Percentiles rank a stretch among this genome's conserved stretches.
phyloP scores from a whole-genome alignment of 139 green algal genomes.

The Picochlorum sp. region DNA sequence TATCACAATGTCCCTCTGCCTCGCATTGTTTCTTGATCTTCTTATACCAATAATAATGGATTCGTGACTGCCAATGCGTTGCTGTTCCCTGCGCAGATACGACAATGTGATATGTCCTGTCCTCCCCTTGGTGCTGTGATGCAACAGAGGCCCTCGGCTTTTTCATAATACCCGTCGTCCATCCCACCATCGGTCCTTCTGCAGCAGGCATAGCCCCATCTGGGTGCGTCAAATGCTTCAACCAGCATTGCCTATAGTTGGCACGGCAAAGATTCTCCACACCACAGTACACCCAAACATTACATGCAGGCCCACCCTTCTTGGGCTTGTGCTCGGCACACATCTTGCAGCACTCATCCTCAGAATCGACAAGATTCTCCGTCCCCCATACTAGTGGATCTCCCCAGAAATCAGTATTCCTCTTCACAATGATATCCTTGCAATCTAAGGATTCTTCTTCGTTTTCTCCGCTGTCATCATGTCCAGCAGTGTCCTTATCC shows the following conservation, averaged over 20 bases:
- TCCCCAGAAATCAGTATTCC: slow-evolving; percentile 49
- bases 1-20: slow-evolving; percentile 45
- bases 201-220: slow-evolving; percentile 37
- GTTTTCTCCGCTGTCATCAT: not conserved
- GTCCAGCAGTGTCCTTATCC: not conserved
- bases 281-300: slow-evolving; percentile 81
- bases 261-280: slow-evolving; percentile 41
- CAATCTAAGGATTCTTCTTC: slow-evolving; percentile 1
- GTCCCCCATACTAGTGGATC: slow-evolving; percentile 63
- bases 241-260: slow-evolving; percentile 64
- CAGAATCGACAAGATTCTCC: slow-evolving; percentile 28
- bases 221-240: slow-evolving; percentile 78
- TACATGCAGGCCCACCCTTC: slow-evolving; percentile 51
- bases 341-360: slow-evolving; percentile 50
- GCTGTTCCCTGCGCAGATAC: slow-evolving; percentile 67
- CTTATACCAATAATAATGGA: slow-evolving; percentile 79
- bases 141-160: not conserved
- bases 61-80: slow-evolving; percentile 75
- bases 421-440: not conserved
- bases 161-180: slow-evolving; percentile 61
- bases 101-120: slow-evolving; percentile 65
- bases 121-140: not conserved
- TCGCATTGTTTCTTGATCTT: slow-evolving; percentile 71
- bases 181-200: slow-evolving; percentile 53
- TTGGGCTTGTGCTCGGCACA: slow-evolving; percentile 36